Conservation (phyloP, 228 moss, liverwort and hornwort species). For the Sphagnum magellanicum region DNA sequence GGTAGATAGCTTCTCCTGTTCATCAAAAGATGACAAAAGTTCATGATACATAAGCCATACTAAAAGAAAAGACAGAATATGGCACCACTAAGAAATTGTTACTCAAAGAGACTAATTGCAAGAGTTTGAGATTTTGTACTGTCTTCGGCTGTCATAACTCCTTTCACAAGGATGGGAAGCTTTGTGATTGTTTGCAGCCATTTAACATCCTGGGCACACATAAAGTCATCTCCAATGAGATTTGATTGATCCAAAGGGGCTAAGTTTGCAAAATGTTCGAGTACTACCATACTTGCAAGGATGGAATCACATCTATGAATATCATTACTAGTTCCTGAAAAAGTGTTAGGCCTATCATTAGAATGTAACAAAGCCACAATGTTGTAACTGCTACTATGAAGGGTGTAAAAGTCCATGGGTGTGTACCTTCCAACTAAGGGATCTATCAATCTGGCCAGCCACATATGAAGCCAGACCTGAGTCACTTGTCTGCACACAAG, state of each 20-base stretch:
- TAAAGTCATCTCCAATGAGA: neutral
- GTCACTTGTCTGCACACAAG: conserved; percentile 34
- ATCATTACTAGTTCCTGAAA: neutral
- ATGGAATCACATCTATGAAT: no score
- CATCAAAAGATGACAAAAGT: no score
- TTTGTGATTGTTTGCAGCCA: conserved; percentile 92
- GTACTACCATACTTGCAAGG: no score
- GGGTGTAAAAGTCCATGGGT: no score
- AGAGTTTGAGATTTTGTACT: conserved; percentile 27
- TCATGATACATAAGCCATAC: no score
- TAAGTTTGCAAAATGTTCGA: no score
- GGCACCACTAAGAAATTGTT: no score
- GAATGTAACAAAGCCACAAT: no score
- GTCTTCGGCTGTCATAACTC: conserved; percentile 93
- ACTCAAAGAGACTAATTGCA: neutral
- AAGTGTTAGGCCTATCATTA: neutral
- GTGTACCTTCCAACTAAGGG: conserved; percentile 85
- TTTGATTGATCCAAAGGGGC: neutral
- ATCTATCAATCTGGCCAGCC: conserved; percentile 90
- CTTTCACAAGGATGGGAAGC: conserved; percentile 96
- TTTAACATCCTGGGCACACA: conserved; percentile 56
- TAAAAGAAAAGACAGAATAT: no score
- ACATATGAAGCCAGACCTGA: conserved; percentile 94
- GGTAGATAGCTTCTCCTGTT: no score
- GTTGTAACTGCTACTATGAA: no score